These are phyloP conservation scores for Trypethelium eluteriae DNA, from an alignment of 495 filamentous ascomycete genomes.

Conservation along the genomic window DNA sequence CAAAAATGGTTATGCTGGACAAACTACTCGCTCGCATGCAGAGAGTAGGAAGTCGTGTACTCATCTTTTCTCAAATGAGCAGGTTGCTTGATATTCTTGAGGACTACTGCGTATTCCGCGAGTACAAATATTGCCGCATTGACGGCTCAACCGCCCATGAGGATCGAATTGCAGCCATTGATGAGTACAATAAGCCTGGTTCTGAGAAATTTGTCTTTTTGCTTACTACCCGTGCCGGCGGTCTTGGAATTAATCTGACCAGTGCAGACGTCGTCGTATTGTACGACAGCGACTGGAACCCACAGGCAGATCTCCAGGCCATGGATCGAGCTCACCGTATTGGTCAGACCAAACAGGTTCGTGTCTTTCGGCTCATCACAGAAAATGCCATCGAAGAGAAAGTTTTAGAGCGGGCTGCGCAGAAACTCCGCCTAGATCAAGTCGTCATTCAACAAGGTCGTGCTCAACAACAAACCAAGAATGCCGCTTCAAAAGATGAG, in stretches of 20 bases:
- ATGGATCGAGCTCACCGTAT: slow-evolving; percentile 99
- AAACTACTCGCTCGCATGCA: slow-evolving; percentile 80
- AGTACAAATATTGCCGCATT: slow-evolving; percentile 94
- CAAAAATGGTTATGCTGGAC: slow-evolving; percentile 97
- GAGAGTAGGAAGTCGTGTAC: slow-evolving; percentile 76
- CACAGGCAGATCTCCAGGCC: slow-evolving; percentile 94
- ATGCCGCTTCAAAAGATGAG: slow-evolving; percentile 87
- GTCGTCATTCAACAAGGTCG: slow-evolving; percentile 99
- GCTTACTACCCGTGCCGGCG: slow-evolving; percentile 92
- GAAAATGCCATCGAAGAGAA: slow-evolving; percentile 99
- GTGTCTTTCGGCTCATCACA: slow-evolving; percentile 92
- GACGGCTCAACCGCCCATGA: slow-evolving; percentile 96
- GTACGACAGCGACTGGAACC: slow-evolving; percentile 99
- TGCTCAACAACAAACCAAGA: slow-evolving; percentile 82
- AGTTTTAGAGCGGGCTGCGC: slow-evolving; percentile 91
- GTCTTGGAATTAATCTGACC: slow-evolving; percentile 97
- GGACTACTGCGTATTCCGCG: slow-evolving; percentile 93
- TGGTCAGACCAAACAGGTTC: slow-evolving; percentile 95
- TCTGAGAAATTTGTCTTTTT: slow-evolving; percentile 98
- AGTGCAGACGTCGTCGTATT: slow-evolving; percentile 92
- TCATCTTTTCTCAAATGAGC: slow-evolving; percentile 99
- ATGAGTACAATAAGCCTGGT: slow-evolving; percentile 92
- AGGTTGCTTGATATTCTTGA: slow-evolving; percentile 94
- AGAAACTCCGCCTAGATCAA: slow-evolving; percentile 94
- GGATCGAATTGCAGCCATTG: slow-evolving; percentile 94